Percentiles rank a stretch among this genome's conserved stretches.
phyloP scores from a whole-genome alignment of 2,329 filamentous ascomycete species.

The Aspergillus ochraceus region DNA sequence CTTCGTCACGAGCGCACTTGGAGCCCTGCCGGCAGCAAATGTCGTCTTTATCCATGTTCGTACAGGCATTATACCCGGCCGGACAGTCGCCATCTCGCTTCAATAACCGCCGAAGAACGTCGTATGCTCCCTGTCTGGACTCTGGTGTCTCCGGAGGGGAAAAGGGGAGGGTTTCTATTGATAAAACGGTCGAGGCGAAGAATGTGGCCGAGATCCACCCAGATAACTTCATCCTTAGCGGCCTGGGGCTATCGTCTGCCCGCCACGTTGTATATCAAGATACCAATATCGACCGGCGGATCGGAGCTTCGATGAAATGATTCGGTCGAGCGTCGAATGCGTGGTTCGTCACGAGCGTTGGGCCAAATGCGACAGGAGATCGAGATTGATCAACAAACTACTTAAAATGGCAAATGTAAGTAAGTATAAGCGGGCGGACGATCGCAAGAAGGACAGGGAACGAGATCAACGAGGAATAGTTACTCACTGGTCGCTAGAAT shows the following conservation, averaged over 20 bases:
- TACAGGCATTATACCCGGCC: constrained; percentile 53
- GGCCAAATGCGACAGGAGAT: not conserved
- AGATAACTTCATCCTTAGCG: constrained; percentile 34
- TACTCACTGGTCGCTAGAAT: not conserved
- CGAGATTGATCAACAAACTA: constrained; percentile 35
- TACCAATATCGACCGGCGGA: not conserved
- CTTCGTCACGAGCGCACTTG: constrained; percentile 57
- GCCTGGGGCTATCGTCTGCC: constrained; percentile 15
- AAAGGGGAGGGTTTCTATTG: constrained; percentile 33
- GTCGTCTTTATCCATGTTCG: constrained; percentile 51
- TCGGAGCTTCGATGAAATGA: not conserved
- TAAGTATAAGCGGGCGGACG: not conserved
- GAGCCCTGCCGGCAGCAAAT: constrained; percentile 58
- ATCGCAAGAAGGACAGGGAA: not conserved
- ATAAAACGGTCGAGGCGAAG: constrained; percentile 30
- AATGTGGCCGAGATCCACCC: constrained; percentile 33
- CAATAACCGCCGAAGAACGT: constrained; percentile 31
- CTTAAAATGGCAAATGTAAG: constrained; percentile 27
- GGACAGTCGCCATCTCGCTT: constrained; percentile 48
- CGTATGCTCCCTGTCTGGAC: constrained; percentile 26
- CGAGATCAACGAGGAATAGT: not conserved
- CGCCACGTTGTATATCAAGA: constrained; percentile 4
- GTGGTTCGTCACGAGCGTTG: not conserved
- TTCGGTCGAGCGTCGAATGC: not conserved
- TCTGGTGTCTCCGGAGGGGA: constrained; percentile 24